Conservation (phyloP, 768 basidiomycete genomes). For the Floccularia luteovirens region DNA sequence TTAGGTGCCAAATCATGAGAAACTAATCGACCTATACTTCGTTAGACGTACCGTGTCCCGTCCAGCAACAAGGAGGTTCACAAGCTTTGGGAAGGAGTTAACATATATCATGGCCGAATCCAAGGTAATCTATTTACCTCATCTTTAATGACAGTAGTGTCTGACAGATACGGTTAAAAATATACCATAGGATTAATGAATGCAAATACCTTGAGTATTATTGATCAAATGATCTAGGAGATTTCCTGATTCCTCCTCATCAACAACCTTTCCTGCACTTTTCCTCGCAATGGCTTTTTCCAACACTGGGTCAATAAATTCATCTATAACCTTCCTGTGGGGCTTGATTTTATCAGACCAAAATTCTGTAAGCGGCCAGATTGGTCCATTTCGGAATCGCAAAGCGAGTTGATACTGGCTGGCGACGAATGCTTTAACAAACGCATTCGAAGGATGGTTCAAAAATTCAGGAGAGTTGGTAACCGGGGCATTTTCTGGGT, state of each 20-base stretch:
- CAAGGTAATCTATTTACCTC: too few relatives aligned
- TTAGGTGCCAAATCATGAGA: not conserved
- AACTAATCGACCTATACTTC: not conserved
- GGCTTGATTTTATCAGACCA: slow-evolving; percentile 8
- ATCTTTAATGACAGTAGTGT: slow-evolving; percentile 32
- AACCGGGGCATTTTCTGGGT: slow-evolving; percentile 20
- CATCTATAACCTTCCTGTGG: slow-evolving; percentile 5
- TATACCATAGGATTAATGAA: not conserved
- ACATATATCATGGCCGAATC: too few relatives aligned
- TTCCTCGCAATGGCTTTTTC: slow-evolving; percentile 7
- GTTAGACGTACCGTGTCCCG: slow-evolving; percentile 39
- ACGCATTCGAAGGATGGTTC: slow-evolving; percentile 8
- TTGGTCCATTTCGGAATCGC: slow-evolving; percentile 5
- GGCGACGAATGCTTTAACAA: slow-evolving; percentile 7
- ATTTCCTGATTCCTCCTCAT: slow-evolving; percentile 17
- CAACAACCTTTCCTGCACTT: slow-evolving; percentile 5
- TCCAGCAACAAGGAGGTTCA: slow-evolving; percentile 53
- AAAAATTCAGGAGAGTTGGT: slow-evolving; percentile 12
- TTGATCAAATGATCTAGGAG: slow-evolving; percentile 43
- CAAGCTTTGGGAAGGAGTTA: slow-evolving; percentile 9
- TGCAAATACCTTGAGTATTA: slow-evolving; percentile 37
- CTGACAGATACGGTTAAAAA: slow-evolving; percentile 9
- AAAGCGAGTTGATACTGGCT: slow-evolving; percentile 1
- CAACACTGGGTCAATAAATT: slow-evolving; percentile 10
- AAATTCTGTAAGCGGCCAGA: slow-evolving; percentile 29